Evolutionary conservation across 208 protist genomes (phyloP), one percentile per base, ranked within the genome.

Genomic region (Leishmania guyanensis): DNA sequence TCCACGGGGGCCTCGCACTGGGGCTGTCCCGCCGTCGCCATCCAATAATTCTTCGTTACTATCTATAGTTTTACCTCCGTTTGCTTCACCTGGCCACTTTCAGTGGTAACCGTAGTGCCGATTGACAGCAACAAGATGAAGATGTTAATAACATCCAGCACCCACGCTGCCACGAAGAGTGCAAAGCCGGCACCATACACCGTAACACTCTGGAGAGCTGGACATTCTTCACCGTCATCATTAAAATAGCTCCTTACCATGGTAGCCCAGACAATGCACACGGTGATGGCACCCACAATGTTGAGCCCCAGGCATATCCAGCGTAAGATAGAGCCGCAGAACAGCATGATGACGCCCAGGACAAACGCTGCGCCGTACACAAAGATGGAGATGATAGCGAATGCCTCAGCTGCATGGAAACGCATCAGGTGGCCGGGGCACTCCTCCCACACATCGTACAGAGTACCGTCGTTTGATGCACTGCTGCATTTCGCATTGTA

Each of bases 331-430:
- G 0, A 0, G 20, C 26, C 12, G 56, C 88, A 92, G 82, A 83
- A 93, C 68, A 82, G 77, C 66, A 69, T 66, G 12, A 92, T 50
- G 54, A 84, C 51, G n/a, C 78, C 78, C 36, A 90, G 74, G 26
- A 90, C 6, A 29, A 39, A 62, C 12, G 70, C 71, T 12, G 85
- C 66, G 48, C 39, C 72, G 64, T 81, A 81, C 22, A 77, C 64
- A n/a, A 82, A 20, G 50, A 84, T 80, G 46, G 80, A 62, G 60
- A 92, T 81, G 50, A 94, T 85, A 12, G 84, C 81, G 17, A 89
- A 88, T 50, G 78, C 84, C 77, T 88, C 80, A 5, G 86, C 86
- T 0, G 75, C 84, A n/a, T 81, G 85, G 80, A 94, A 93, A 39
- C 76, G 83, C 9, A 36, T 53, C 1, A 66, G 56, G n/a, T 86